Conservation (phyloP, 2,329 filamentous ascomycete species). For the Furcasterigmium furcatum region DNA sequence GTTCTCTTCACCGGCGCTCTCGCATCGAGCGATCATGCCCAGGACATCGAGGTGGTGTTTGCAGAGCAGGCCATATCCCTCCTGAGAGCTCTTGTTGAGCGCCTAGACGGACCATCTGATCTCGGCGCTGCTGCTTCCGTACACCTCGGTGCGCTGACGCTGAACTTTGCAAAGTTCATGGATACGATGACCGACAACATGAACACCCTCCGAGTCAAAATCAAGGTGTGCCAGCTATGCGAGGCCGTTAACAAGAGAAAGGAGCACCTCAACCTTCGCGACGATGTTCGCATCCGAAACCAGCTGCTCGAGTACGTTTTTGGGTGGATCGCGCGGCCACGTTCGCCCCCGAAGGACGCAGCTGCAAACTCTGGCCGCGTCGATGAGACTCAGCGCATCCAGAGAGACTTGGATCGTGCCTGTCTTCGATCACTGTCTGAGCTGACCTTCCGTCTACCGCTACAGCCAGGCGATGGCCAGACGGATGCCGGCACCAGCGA, state of each 20-base stretch:
- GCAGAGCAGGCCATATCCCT: slow-evolving; percentile 65
- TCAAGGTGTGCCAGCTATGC: slow-evolving; percentile 65
- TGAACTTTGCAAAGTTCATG: slow-evolving; percentile 66
- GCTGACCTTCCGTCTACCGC: slow-evolving; percentile 62
- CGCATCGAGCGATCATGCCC: slow-evolving; percentile 46
- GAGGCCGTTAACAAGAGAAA: slow-evolving; percentile 64
- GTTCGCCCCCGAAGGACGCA: slow-evolving; percentile 44
- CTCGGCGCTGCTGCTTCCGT: slow-evolving; percentile 59
- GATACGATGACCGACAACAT: slow-evolving; percentile 54
- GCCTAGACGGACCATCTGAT: slow-evolving; percentile 61
- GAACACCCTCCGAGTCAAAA: slow-evolving; percentile 60
- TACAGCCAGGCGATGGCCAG: slow-evolving; percentile 63
- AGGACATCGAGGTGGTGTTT: slow-evolving; percentile 61
- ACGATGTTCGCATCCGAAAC: slow-evolving; percentile 67
- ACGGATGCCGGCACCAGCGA: slow-evolving; percentile 65
- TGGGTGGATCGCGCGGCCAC: slow-evolving; percentile 63
- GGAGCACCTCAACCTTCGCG: slow-evolving; percentile 64
- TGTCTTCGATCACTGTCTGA: slow-evolving; percentile 64
- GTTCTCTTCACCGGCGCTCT: slow-evolving; percentile 56
- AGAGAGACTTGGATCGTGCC: slow-evolving; percentile 63
- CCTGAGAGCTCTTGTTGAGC: slow-evolving; percentile 60
- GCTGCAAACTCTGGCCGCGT: slow-evolving; percentile 34
- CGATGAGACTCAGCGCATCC: slow-evolving; percentile 56
- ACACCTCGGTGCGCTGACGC: slow-evolving; percentile 59
- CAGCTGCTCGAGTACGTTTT: slow-evolving; percentile 67